Conservation (phyloP, 805 yeast species). For the Candida nemodendra region DNA sequence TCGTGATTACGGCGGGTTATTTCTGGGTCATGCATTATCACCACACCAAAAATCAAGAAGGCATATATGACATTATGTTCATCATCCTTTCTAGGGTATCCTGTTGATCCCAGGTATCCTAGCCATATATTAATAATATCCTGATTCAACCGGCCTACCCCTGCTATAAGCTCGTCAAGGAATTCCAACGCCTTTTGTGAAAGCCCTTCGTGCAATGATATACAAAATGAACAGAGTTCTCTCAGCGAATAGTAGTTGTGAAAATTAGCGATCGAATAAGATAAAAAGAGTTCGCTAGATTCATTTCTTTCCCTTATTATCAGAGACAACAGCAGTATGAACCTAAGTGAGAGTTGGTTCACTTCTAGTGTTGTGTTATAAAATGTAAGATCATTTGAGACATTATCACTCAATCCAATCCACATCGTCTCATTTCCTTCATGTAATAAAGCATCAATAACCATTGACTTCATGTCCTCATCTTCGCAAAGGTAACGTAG, state of each 20-base stretch:
- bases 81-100: slow-evolving; percentile 6
- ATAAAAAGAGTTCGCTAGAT: slow-evolving; percentile 11
- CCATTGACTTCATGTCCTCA: background rate
- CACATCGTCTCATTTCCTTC: background rate
- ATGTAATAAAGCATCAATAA: slow-evolving; percentile 1
- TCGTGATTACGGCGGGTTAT: background rate
- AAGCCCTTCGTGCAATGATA: slow-evolving; percentile 5
- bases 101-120: slow-evolving; percentile 1
- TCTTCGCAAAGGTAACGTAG: slow-evolving; percentile 7
- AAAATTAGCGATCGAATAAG: slow-evolving; percentile 16
- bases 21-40: slow-evolving; percentile 5
- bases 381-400: slow-evolving; percentile 6
- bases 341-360: slow-evolving; percentile 8
- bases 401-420: slow-evolving; percentile 9
- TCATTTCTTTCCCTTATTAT: slow-evolving; percentile 1
- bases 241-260: slow-evolving; percentile 3
- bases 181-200: slow-evolving; percentile 9
- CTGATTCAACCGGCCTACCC: slow-evolving; percentile 12
- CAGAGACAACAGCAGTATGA: slow-evolving; percentile 8
- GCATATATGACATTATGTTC: slow-evolving; percentile 14
- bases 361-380: slow-evolving; percentile 6
- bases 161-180: slow-evolving; percentile 16
- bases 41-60: slow-evolving; percentile 11
- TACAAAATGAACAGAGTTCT: slow-evolving; percentile 13
- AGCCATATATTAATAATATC: slow-evolving; percentile 10